Conservation (phyloP, 2,329 filamentous ascomycete genomes). For the Didymella lethalis region DNA sequence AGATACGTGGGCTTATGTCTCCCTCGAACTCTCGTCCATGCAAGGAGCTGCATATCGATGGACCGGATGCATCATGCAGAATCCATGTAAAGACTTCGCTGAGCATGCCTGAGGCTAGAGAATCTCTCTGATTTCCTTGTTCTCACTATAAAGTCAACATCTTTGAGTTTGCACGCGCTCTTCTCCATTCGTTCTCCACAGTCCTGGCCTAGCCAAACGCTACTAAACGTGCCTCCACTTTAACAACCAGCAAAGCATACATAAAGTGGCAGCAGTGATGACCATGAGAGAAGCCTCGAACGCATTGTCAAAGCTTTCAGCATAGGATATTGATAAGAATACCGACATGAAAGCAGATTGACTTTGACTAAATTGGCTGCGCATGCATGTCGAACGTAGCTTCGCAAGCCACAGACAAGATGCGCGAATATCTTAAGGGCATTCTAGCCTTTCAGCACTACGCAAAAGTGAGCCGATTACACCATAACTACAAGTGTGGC, state of each 20-base stretch:
- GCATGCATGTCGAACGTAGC: not conserved
- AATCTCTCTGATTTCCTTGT: not conserved
- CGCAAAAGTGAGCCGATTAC: conserved; percentile 10
- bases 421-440: conserved; percentile 1
- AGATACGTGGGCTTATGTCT: not conserved
- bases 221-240: not conserved
- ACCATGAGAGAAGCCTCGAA: too few relatives aligned
- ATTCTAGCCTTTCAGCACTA: not conserved
- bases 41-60: not conserved
- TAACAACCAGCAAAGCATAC: not conserved
- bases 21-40: not conserved
- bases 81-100: not conserved
- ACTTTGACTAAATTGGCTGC: not conserved
- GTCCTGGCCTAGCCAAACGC: conserved; percentile 11
- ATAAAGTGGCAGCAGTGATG: not conserved
- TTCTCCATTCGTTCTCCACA: conserved; percentile 13
- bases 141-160: not conserved
- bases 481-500: not conserved
- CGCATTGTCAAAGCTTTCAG: not conserved
- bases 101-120: not conserved
- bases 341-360: not conserved
- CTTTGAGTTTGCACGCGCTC: conserved; percentile 4
- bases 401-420: not conserved
- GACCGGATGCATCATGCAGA: not conserved
- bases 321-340: not conserved